Evolutionary conservation across 2,329 filamentous ascomycete genomes (phyloP), one percentile per base, ranked within the genome.

Genomic region (Tolypocladium ovalisporum): DNA sequence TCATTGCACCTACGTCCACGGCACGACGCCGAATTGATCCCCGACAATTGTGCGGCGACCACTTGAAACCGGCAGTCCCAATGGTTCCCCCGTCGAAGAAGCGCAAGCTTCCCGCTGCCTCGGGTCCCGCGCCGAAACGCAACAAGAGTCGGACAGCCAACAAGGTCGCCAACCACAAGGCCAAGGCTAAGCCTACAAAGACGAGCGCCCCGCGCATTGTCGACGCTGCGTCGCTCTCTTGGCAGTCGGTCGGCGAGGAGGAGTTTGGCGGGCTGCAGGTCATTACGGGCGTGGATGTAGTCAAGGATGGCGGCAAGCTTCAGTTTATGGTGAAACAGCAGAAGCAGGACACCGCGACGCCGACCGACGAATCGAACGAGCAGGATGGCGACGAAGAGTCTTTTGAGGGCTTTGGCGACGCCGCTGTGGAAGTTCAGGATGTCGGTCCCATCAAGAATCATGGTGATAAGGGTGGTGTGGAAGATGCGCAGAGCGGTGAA

Each of bases 211-310:
- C 62, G 47, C 62, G 61, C 42, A 66, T 74, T 2, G 73, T 81
- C 27, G 73, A 75, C 49, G 71, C 77, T 35, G 71, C 78, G 61
- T 72, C 78, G 1, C 71, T 87, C 49, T 70, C 73, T 68, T 87
- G 84, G 84, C 76, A 80, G 64, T 85, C 93, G 52, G 90, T 97
- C 73, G 89, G 89, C n/a, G 91, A 95, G 62, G 91, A 95, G 62
- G 94, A 94, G 0, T 97, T 99, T 70, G 95, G 87, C 65, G 91
- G 89, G 0, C 75, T 99, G 1, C 91, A 99, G 66, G 92, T 97
- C 66, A 87, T 97, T 52, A 89, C 96, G 19, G 90, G 89, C 55
- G 89, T 99, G 1, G 89, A 96, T 35, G 79, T 99, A n/a, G 76
- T 96, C 47, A 83, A 80, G 60, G 79, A 86, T 35, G 84, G 84